phyloP scores from a whole-genome alignment of 768 basidiomycete species.

The Tylopilus balloui region DNA sequence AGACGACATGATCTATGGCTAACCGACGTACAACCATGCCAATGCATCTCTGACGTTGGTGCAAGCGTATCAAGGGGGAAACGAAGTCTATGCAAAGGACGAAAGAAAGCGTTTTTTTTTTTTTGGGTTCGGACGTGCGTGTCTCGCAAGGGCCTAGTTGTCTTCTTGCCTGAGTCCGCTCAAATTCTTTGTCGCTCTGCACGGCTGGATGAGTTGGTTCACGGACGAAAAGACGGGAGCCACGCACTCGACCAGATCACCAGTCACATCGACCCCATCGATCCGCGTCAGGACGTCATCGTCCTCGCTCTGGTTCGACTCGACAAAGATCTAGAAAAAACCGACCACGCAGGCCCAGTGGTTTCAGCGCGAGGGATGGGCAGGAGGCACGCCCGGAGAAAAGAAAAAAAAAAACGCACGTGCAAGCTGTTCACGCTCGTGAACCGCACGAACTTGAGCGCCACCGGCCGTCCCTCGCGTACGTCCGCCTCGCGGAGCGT shows the following conservation, averaged over 20 bases:
- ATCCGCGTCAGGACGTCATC: slow-evolving; percentile 55
- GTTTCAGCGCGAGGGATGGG: too few relatives aligned
- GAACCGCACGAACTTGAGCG: slow-evolving; percentile 64
- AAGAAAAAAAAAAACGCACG: slow-evolving; percentile 34
- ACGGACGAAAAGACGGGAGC: neutral
- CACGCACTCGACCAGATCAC: slow-evolving; percentile 54
- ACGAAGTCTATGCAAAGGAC: neutral
- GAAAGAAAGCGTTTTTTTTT: too few relatives aligned
- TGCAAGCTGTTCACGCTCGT: slow-evolving; percentile 64
- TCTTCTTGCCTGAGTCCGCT: slow-evolving; percentile 36
- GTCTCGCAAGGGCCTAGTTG: slow-evolving; percentile 10
- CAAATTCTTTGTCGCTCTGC: slow-evolving; percentile 37
- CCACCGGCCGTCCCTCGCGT: slow-evolving; percentile 39
- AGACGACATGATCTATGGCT: slow-evolving; percentile 4
- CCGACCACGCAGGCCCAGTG: neutral
- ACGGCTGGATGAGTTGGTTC: slow-evolving; percentile 1
- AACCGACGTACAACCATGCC: slow-evolving; percentile 1
- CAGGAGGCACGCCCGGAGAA: too few relatives aligned
- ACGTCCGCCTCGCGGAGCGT: slow-evolving; percentile 49
- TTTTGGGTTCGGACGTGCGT: neutral
- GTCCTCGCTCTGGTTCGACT: slow-evolving; percentile 57
- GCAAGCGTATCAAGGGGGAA: neutral
- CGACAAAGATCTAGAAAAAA: slow-evolving; percentile 74
- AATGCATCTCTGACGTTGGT: neutral
- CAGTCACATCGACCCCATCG: slow-evolving; percentile 62